Evolutionary conservation across 2,329 filamentous ascomycete genomes (phyloP), one percentile per base, ranked within the genome.

Genomic region (Aspergillus novofumigatus): DNA sequence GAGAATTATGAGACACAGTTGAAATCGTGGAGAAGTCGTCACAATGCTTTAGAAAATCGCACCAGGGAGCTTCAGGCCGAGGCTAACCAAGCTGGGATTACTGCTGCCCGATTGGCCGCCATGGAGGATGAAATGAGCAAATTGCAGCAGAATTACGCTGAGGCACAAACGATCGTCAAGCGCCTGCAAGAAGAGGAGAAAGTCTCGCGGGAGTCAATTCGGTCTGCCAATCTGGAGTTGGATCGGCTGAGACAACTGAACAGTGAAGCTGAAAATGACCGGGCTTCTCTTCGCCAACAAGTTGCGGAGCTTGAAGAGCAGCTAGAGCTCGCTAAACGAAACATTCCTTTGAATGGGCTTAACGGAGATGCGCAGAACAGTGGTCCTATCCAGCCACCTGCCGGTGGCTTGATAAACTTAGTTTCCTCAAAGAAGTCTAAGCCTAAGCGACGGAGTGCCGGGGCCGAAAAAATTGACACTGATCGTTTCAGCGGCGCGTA

Each of bases 361-460:
- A 76, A 77, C 54, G 81, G 80, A 61, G 88, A 91, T 48, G 68
- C 86, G 54, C 75, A 79, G 54, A 92, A 91, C 67, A 90, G 91
- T 56, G 77, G 76, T 51, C 71, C 75, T 53, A 72, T 75, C 50
- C 80, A 84, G 51, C 77, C 85, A 44, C 80, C 83, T 54, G 79
- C 83, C 29, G 89, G 83, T 70, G 92, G 92, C 45, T 85, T 99
- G 60, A 97, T 99, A 82, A 99, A 97, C 74, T 82, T 99, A 35
- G 94, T 99, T 26, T 90, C 93, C 2, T 93, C 91, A 51, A 97
- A 97, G 86, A 97, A 96, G 78, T 91, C 92, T 45, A 97, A 97
- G 82, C 84, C 74, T 1, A 78, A 79, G 63, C 70, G 94, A 69
- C 86, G 94, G 64, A 97, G 93, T 73, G 92, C 91, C 57, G 93